phyloP scores from a whole-genome alignment of 768 basidiomycete genomes.

The Coprinellus aureogranulatus region DNA sequence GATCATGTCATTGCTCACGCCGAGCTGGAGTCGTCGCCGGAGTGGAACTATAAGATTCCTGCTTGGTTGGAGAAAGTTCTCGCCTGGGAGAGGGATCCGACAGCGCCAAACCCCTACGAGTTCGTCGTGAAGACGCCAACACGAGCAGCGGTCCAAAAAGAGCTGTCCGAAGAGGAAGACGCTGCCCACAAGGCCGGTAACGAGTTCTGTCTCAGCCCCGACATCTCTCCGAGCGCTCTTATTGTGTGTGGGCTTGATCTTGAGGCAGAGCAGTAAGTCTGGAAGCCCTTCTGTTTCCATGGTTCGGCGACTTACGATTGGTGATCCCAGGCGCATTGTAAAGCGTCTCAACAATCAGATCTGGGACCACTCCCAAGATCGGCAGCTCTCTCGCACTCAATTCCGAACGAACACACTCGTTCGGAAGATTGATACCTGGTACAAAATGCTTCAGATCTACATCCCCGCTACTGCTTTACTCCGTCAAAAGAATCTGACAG shows the following conservation, averaged over 20 bases:
- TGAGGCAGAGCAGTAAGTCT: constrained; percentile 20
- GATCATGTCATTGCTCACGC: background rate
- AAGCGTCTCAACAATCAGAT: background rate
- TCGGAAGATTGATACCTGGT: constrained; percentile 17
- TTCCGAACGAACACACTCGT: constrained; percentile 13
- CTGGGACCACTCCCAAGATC: constrained; percentile 15
- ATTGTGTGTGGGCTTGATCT: constrained; percentile 18
- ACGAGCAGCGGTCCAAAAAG: constrained; percentile 3
- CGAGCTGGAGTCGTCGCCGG: background rate
- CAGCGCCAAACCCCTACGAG: background rate
- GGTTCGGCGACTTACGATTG: no score
- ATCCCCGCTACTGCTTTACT: no score
- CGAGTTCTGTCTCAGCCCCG: background rate
- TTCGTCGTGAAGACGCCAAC: background rate
- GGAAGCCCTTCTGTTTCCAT: no score
- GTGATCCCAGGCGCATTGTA: background rate
- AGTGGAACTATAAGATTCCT: background rate
- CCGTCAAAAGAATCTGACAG: no score
- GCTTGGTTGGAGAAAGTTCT: background rate
- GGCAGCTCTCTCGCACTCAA: constrained; percentile 12
- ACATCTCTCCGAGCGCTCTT: constrained; percentile 11
- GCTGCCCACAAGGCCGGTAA: background rate
- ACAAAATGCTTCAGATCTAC: constrained; percentile 11
- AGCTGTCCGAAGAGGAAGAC: constrained; percentile 6
- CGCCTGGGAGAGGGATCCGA: background rate